These are phyloP conservation scores for Oryza rufipogon DNA, from an alignment of 176 grass and related monocot genomes.

Conservation along the genomic window DNA sequence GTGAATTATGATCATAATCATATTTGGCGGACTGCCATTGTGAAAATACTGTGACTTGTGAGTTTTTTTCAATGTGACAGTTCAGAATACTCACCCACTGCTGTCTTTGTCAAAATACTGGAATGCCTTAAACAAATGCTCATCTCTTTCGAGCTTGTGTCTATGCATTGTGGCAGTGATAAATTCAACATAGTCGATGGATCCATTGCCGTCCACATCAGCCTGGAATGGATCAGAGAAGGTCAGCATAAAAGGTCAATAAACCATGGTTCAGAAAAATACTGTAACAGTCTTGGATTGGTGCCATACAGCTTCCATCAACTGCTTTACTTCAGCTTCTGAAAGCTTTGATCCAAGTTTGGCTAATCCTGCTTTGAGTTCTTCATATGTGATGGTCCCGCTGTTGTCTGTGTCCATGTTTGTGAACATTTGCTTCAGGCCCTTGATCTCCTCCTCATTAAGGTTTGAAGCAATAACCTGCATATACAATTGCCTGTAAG, in stretches of 20 bases:
- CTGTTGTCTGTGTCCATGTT: conserved; percentile 97
- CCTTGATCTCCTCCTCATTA: conserved; percentile 96
- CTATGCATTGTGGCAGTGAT: conserved; percentile 97
- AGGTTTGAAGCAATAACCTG: conserved; percentile 97
- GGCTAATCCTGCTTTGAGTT: conserved; percentile 89
- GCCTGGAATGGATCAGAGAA: conserved; percentile 65
- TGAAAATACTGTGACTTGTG: background rate
- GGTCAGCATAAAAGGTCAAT: conserved; percentile 25
- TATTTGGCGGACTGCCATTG: background rate
- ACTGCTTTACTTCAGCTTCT: conserved; percentile 96
- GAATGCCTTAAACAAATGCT: conserved; percentile 91
- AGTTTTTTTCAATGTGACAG: background rate
- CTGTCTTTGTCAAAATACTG: conserved; percentile 97
- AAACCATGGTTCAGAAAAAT: conserved; percentile 26
- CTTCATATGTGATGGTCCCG: conserved; percentile 95
- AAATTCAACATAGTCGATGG: conserved; percentile 98
- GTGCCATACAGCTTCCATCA: conserved; percentile 91
- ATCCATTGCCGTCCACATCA: conserved; percentile 98
- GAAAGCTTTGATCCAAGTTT: conserved; percentile 89
- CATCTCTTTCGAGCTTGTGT: conserved; percentile 92
- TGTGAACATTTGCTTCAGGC: conserved; percentile 96
- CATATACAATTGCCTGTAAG: conserved; percentile 34
- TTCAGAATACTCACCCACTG: conserved; percentile 67
- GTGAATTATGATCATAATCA: background rate
- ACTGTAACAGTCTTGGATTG: conserved; percentile 25